phyloP scores from a whole-genome alignment of 1,139 yeast species.

The Scheffersomyces lignicola region DNA sequence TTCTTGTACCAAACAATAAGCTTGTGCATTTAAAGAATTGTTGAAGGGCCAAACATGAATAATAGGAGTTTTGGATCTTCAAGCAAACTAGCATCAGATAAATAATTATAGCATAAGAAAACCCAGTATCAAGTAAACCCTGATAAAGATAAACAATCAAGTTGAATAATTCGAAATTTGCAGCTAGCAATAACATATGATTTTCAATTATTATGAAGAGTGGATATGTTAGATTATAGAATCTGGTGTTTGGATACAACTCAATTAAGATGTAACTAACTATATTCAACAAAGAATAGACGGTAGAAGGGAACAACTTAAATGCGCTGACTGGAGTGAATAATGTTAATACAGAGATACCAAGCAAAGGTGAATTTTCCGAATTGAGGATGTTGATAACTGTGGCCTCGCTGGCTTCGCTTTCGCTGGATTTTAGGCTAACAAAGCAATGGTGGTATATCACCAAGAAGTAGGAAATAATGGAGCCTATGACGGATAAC shows the following conservation, averaged over 20 bases:
- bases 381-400: slow-evolving; percentile 39
- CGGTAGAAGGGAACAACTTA: slow-evolving; percentile 45
- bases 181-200: slow-evolving; percentile 36
- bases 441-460: slow-evolving; percentile 17
- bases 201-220: slow-evolving; percentile 34
- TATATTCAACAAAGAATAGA: slow-evolving; percentile 47
- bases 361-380: slow-evolving; percentile 48
- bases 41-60: slow-evolving; percentile 1
- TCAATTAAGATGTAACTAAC: slow-evolving; percentile 36
- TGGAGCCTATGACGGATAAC: slow-evolving; percentile 9
- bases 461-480: slow-evolving; percentile 21
- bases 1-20: no score
- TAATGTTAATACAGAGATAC: slow-evolving; percentile 30
- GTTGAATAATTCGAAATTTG: slow-evolving; percentile 37
- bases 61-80: slow-evolving; percentile 30
- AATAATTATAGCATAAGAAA: slow-evolving; percentile 28
- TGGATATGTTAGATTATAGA: slow-evolving; percentile 34
- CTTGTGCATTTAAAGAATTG: no score
- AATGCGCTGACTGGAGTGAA: slow-evolving; percentile 23
- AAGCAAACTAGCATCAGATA: slow-evolving; percentile 39
- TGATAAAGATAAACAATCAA: slow-evolving; percentile 31
- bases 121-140: slow-evolving; percentile 14
- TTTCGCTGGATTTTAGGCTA: background rate
- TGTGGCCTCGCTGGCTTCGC: slow-evolving; percentile 12
- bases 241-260: slow-evolving; percentile 28